phyloP scores from a whole-genome alignment of 495 filamentous ascomycete genomes.

The Symbiotaphrina buchneri region DNA sequence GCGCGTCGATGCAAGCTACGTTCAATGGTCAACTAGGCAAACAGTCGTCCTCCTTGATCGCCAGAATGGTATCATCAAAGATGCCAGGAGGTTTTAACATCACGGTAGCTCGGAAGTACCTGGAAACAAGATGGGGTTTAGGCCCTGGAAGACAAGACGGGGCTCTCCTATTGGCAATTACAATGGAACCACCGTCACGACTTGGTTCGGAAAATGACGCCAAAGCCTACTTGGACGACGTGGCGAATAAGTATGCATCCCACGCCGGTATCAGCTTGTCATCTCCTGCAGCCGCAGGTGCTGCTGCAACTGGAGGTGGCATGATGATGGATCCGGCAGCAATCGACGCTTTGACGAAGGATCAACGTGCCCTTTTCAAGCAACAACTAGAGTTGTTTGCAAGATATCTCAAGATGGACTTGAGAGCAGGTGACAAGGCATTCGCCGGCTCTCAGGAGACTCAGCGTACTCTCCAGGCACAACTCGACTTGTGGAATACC shows the following conservation, averaged over 20 bases:
- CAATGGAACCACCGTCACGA: slow-evolving; percentile 75
- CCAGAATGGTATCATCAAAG: slow-evolving; percentile 88
- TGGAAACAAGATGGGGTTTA: slow-evolving; percentile 87
- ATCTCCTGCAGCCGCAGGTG: slow-evolving; percentile 49
- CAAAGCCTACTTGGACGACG: slow-evolving; percentile 74
- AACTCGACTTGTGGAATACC: slow-evolving; percentile 81
- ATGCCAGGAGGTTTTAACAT: slow-evolving; percentile 99
- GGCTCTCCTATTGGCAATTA: slow-evolving; percentile 69
- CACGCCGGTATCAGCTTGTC: slow-evolving; percentile 71
- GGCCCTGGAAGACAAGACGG: slow-evolving; percentile 78
- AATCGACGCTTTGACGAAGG: slow-evolving; percentile 89
- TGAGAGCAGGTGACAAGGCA: slow-evolving; percentile 86
- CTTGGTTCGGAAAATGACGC: slow-evolving; percentile 76
- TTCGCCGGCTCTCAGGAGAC: slow-evolving; percentile 65
- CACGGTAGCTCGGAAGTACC: slow-evolving; percentile 76
- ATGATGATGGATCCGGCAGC: slow-evolving; percentile 99
- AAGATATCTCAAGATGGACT: slow-evolving; percentile 89
- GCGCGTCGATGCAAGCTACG: slow-evolving; percentile 87
- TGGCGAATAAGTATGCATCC: slow-evolving; percentile 72
- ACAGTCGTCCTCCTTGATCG: slow-evolving; percentile 83
- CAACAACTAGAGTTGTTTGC: slow-evolving; percentile 91
- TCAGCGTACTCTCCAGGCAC: slow-evolving; percentile 65
- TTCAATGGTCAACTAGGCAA: slow-evolving; percentile 97
- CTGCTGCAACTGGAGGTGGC: slow-evolving; percentile 44
- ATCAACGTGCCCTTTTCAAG: slow-evolving; percentile 86